Evolutionary conservation across 2,329 filamentous ascomycete species (phyloP).

Genomic region (Diaporthe citrichinensis): DNA sequence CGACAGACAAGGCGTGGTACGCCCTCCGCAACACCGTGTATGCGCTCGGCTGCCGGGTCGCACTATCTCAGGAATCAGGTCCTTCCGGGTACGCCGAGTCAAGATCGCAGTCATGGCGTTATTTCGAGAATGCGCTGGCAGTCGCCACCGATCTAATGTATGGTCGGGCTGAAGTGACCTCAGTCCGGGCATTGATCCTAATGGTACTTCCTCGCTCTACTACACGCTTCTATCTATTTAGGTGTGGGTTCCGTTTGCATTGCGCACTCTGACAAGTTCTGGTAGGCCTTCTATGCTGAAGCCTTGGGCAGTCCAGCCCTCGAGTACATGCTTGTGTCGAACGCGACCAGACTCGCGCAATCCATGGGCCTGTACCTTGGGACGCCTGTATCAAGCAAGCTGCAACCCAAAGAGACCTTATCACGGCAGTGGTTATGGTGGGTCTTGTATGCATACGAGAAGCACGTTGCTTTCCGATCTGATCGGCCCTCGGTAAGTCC

Average conservation of each 20-base stretch:
- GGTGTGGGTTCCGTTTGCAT: no score
- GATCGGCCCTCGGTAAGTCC: conserved; percentile 43
- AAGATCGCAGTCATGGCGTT: conserved; percentile 24
- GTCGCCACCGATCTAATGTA: conserved; percentile 19
- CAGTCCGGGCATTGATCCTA: conserved; percentile 18
- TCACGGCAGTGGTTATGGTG: conserved; percentile 44
- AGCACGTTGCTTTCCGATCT: conserved; percentile 42
- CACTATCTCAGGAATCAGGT: conserved; percentile 18
- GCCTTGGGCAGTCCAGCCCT: conserved; percentile 29
- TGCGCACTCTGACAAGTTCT: background rate
- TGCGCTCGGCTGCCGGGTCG: conserved; percentile 22
- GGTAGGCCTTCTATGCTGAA: conserved; percentile 32
- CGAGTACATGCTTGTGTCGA: conserved; percentile 32
- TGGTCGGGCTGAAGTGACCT: conserved; percentile 8
- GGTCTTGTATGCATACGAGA: conserved; percentile 43
- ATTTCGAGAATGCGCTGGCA: conserved; percentile 27
- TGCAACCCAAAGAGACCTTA: conserved; percentile 29
- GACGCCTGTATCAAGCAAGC: background rate
- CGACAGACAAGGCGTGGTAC: conserved; percentile 25
- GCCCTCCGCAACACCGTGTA: conserved; percentile 29
- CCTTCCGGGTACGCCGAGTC: conserved; percentile 26
- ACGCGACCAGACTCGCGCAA: conserved; percentile 22
- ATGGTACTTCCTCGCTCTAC: background rate
- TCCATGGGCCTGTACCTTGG: conserved; percentile 23
- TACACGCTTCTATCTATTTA: no score